Evolutionary conservation across 116 monocot species (phyloP), one percentile per base, ranked within the genome.

Genomic region (Dioscorea cayenensis): DNA sequence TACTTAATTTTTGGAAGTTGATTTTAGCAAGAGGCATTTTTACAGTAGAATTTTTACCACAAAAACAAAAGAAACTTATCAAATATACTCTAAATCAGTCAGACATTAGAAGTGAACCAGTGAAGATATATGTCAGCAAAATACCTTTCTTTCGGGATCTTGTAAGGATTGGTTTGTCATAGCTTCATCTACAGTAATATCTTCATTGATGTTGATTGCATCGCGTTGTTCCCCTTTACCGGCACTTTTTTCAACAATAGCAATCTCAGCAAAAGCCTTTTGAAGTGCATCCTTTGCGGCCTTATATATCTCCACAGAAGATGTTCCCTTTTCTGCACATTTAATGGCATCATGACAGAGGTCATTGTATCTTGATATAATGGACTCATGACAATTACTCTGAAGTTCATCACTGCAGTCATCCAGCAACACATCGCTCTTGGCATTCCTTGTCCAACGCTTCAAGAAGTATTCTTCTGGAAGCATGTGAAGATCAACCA

Each of bases 171-270:
- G 88, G 60, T 83, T 77, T 70, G 70, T 76, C 67, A 85, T 79
- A 18, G 79, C 72, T 69, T 97, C 92, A 63, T 89, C 93, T 49
- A 85, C 81, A 3, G 88, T 81, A 37, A 93, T 83, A 60, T 93
- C 97, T 64, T 97, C 97, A 83, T 97, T 97, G 60, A 97, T 97
- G 70, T 97, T 97, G 66, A 97, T 97, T 51, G 84, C 78, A 75
- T 91, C 94, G 43, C 90, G 77, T 62, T 92, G 92, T 70, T 70
- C 75, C 50, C 71, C 79, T 75, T 71, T 75, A 35, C 71, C 64
- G 27, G 51, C 70, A 80, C 67, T 82, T 73, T 79, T 96, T 49
- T 92, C 97, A 25, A 78, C 83, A 66, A 76, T 64, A 52, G 83
- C 65, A 63, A 93, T 90, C 74, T 97, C 93, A 70, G 75, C 60